Base-by-base conservation (phyloP, 176 grass and related monocot genomes). In the Metroxylon sagu region DNA sequence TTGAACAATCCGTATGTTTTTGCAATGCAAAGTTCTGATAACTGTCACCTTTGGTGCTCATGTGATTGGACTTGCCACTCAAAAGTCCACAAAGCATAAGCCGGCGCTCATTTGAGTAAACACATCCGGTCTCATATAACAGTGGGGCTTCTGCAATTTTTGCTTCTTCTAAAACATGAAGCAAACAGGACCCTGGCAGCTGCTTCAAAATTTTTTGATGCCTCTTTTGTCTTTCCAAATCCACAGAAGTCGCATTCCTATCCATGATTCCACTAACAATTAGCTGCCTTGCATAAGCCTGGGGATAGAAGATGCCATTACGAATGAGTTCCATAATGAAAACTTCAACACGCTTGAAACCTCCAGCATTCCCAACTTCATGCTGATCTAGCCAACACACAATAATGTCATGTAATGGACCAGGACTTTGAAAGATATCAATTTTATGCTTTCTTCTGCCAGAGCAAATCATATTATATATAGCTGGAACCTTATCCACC, bases 311-410 rank as follows among this genome's bases (percentile, higher is more conserved):
- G 69, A 98, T 82, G 49, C 94, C 88, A 78, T 58, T 86, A 59
- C 76, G 69, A 61, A 93, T 81, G 57, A 92, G 79, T 82, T 93
- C 94, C 69, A 87, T 64, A 12, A 98, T 68, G 71, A 98, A 71
- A 79, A 72, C 70, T 68, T 98, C 76, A 48, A 92, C 81, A 19
- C 78, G 71, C 54, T 75, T 98, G 59, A 80, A 88, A 66, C 93
- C 88, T 54, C 77, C 80, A 78, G 73, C 72, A 62, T 77, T 88
- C 56, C 81, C 77, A 65, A 78, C 81, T 52, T 97, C 93, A 80
- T 92, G 87, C 59, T 98, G 93, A 80, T 98, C 94, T 55, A 98
- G 71, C 94, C 94, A 98, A 67, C 94, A 98, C 18, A 93, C 94
- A 35, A 98, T 80, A 30, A 98, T 85, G 51, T 98, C 94, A 55